These are phyloP conservation scores for Macrophomina pseudophaseolina DNA, from an alignment of 2,329 filamentous ascomycete species.

Conservation along the genomic window DNA sequence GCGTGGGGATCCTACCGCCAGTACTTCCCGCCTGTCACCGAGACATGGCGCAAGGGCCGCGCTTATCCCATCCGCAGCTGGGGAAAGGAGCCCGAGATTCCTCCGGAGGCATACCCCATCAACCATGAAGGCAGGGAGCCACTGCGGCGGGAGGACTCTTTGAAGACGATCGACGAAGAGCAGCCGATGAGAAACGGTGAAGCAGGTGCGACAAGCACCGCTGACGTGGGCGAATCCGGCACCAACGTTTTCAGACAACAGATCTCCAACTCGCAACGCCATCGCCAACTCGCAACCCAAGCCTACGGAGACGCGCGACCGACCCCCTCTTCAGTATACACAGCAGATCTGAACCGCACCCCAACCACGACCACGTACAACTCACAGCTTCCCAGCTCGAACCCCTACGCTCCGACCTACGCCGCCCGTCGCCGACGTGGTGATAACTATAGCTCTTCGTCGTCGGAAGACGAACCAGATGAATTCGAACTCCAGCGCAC, in stretches of 20 bases:
- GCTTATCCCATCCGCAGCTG: conserved; percentile 64
- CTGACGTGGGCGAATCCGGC: conserved; percentile 28
- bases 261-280: conserved; percentile 44
- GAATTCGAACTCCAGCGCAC: conserved; percentile 43
- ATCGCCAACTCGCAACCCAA: conserved; percentile 35
- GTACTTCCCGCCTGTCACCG: conserved; percentile 62
- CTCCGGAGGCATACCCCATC: conserved; percentile 31
- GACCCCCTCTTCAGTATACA: conserved; percentile 32
- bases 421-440: conserved; percentile 33
- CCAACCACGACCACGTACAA: conserved; percentile 41
- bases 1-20: conserved; percentile 62
- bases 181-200: conserved; percentile 30
- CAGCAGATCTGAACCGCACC: conserved; percentile 38
- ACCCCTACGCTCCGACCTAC: conserved; percentile 36
- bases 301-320: conserved; percentile 31
- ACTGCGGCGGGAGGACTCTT: conserved; percentile 33
- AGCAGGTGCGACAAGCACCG: conserved; percentile 18
- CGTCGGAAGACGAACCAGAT: conserved; percentile 45
- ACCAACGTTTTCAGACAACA: conserved; percentile 47
- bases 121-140: conserved; percentile 38
- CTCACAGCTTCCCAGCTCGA: conserved; percentile 39
- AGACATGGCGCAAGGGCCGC: conserved; percentile 63
- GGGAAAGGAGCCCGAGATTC: conserved; percentile 53
- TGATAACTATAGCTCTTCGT: conserved; percentile 45
- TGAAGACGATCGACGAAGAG: conserved; percentile 39